Base-by-base conservation (phyloP, 2,329 filamentous ascomycete species). In the Claviceps monticola region DNA sequence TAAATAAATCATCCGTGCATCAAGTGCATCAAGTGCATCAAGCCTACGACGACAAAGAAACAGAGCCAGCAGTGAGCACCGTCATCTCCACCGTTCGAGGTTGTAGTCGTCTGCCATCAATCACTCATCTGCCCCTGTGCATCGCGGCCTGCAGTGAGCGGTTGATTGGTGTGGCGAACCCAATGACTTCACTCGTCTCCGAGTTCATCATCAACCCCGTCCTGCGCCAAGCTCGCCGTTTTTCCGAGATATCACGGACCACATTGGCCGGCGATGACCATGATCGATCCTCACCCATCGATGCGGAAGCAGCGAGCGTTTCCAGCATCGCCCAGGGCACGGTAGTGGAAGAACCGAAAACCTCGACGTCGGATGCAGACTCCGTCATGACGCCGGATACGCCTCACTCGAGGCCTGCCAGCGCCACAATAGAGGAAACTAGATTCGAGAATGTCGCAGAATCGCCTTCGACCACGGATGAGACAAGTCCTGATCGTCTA, bases 141-240 rank as follows among this genome's bases (percentile, higher is more conserved):
- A 38, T 50, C 48, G 37, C 45, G 34, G 49, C 9, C 29, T 34
- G 29, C 49, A n/a, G 49, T 29, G 17, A 41, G 41, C 17, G 49
- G 17, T 39, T 41, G 19, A 46, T 46, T 11, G 43, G 37, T 48
- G 51, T 56, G 50, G 55, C 55, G 50, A 53, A 42, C 55, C 58
- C 59, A 61, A 84, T 84, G 80, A 74, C 76, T 64, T 80, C 74
- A 58, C 69, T 83, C 60, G 79, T 84, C 51, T 76, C 79, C 61
- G 77, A 82, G 55, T 82, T 82, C 63, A 68, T 83, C 59, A 80
- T 83, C 65, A 82, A 82, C 56, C 80, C 81, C 53, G 79, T 83
- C 60, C 67, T 83, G 58, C 78, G 80, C 63, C 80, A 83, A 66
- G 80, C 80, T 60, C 78, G 79, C 56, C 78, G 79, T 56, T 77